phyloP scores from a whole-genome alignment of 495 filamentous ascomycete genomes.

The Tuber borchii region DNA sequence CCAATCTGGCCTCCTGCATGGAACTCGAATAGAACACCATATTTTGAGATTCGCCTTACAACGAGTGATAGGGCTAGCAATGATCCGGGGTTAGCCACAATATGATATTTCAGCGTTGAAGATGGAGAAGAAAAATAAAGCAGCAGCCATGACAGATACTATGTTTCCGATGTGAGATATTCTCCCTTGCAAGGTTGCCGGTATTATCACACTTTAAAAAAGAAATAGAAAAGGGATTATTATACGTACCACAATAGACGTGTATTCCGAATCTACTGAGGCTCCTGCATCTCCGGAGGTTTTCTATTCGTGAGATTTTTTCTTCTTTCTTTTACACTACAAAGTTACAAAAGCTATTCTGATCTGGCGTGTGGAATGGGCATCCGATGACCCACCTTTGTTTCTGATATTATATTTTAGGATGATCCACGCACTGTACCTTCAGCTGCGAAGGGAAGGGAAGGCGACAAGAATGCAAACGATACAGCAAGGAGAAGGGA shows the following conservation, averaged over 20 bases:
- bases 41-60: neutral
- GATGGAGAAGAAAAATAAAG: neutral
- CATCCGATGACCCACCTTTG: neutral
- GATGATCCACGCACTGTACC: neutral
- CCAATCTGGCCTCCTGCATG: neutral
- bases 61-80: constrained; percentile 2
- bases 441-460: neutral
- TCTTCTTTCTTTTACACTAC: neutral
- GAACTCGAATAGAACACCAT: neutral
- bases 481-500: neutral
- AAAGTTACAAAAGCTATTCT: neutral
- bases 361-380: neutral
- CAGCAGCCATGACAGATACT: neutral
- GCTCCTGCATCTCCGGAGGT: neutral
- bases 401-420: constrained; percentile 1
- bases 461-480: neutral
- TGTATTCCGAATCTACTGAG: neutral
- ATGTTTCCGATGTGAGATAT: neutral
- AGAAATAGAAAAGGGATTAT: neutral
- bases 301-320: neutral
- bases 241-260: neutral
- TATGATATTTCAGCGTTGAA: constrained; percentile 2
- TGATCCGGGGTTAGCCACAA: neutral
- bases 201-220: neutral
- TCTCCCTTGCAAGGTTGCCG: neutral